Percentiles rank a stretch among this genome's conserved stretches.
These are phyloP conservation scores for Wickerhamomyces queroliae DNA, from an alignment of 805 yeast genomes.

Conservation along the genomic window DNA sequence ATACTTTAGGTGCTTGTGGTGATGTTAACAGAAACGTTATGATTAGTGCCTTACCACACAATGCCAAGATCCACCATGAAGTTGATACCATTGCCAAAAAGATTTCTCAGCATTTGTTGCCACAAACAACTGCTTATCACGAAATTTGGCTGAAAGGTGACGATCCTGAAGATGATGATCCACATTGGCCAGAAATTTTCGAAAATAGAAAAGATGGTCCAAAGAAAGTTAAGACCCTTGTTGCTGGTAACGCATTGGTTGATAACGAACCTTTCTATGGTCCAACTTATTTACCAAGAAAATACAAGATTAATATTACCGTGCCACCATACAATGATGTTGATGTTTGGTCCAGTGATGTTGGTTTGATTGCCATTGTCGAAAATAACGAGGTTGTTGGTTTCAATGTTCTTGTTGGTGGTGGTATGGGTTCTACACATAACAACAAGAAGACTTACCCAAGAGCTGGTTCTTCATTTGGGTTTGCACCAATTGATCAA, in stretches of 20 bases:
- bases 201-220: slow-evolving; percentile 71
- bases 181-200: slow-evolving; percentile 59
- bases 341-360: slow-evolving; percentile 93
- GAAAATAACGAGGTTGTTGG: slow-evolving; percentile 60
- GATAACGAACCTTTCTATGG: slow-evolving; percentile 87
- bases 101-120: slow-evolving; percentile 79
- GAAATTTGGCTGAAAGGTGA: slow-evolving; percentile 93
- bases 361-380: slow-evolving; percentile 86
- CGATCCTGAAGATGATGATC: slow-evolving; percentile 60
- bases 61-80: slow-evolving; percentile 76
- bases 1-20: slow-evolving; percentile 97
- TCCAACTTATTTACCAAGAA: slow-evolving; percentile 84
- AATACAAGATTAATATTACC: slow-evolving; percentile 89
- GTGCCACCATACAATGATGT: slow-evolving; percentile 97
- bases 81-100: slow-evolving; percentile 54
- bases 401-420: slow-evolving; percentile 88
- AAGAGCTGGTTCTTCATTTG: slow-evolving; percentile 85
- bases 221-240: slow-evolving; percentile 71
- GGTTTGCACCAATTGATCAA: slow-evolving; percentile 64
- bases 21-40: slow-evolving; percentile 96
- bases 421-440: slow-evolving; percentile 99
- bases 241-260: slow-evolving; percentile 80
- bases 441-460: slow-evolving; percentile 96
- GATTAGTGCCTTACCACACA: slow-evolving; percentile 83
- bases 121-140: slow-evolving; percentile 91